Base-by-base conservation (phyloP, 495 filamentous ascomycete genomes). In the Penicillium pulvis region DNA sequence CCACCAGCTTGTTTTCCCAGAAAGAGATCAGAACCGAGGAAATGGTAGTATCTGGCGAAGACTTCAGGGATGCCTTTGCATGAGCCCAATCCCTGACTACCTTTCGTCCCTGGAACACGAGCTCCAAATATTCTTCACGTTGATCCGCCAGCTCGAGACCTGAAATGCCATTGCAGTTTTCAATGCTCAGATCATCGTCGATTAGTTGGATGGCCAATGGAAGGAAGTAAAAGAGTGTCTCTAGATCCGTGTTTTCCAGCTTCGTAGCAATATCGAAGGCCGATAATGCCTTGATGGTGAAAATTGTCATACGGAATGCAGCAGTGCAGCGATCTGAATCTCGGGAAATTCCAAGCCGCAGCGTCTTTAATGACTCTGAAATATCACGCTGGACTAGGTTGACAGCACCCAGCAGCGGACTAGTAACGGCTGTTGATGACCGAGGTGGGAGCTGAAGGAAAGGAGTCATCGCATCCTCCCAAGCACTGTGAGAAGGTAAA, bases 281-380 rank as follows among this genome's bases (percentile, higher is more conserved):
- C 23, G 71, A 72, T 14, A 93, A 57, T 12, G 92, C 64, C 50
- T 76, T 80, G 14, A 79, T 74, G 0, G 82, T 81, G 70, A 90
- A 96, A 44, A 83, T 71, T 17, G 87, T 83, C 75, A 95, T 86
- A 50, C 94, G 80, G 31, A 93, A 83, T 17, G 90, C 84, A 53
- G 83, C 76, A 1, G 91, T 92, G 20, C 84, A 84, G 2, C 89
- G 90, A 51, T 79, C 78, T 3, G 75, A 73, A 72, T 97, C 92
- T 42, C 86, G 74, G 24, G 77, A 63, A 20, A 81, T 59, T 28
- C 46, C 66, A 49, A 74, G 62, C 58, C 68, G 53, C 56, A 63
- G 30, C 54, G 69, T 42, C 51, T 54, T 50, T 41, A 66, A 67
- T 6, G 66, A 60, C 4, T 67, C 65, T 10, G 77, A 49, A 49